Evolutionary conservation across 2,329 filamentous ascomycete genomes (phyloP).

Genomic region (Phialophora macrospora): DNA sequence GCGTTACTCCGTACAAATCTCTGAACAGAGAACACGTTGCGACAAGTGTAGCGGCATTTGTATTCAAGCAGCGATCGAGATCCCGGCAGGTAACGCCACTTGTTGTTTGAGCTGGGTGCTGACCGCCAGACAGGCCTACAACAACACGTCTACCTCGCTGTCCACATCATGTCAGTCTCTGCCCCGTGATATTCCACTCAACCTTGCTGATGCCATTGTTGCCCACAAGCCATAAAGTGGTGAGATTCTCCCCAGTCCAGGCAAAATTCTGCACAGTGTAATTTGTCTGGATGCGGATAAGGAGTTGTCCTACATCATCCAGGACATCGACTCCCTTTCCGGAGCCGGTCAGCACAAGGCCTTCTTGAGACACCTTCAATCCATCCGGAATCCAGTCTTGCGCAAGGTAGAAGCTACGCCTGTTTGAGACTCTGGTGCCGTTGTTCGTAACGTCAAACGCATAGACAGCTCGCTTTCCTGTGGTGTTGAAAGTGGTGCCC

Average conservation of each 20-base stretch:
- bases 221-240: slow-evolving; percentile 50
- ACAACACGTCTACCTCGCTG: background rate
- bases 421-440: slow-evolving; percentile 46
- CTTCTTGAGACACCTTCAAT: slow-evolving; percentile 50
- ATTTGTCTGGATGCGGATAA: slow-evolving; percentile 51
- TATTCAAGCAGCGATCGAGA: background rate
- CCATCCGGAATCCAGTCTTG: slow-evolving; percentile 51
- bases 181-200: slow-evolving; percentile 46
- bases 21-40: background rate
- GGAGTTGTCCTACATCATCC: slow-evolving; percentile 46
- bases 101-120: background rate
- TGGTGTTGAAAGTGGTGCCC: slow-evolving; percentile 34
- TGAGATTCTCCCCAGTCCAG: slow-evolving; percentile 49
- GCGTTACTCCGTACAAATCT: too few relatives aligned
- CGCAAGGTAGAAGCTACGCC: slow-evolving; percentile 49
- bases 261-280: slow-evolving; percentile 54
- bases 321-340: slow-evolving; percentile 50
- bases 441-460: slow-evolving; percentile 49
- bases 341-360: slow-evolving; percentile 49
- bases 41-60: background rate
- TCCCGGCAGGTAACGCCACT: rapidly evolving
- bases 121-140: background rate
- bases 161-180: slow-evolving; percentile 36
- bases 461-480: slow-evolving; percentile 37
- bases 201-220: slow-evolving; percentile 48